Base-by-base conservation (phyloP, 106 monocot genomes). In the Triglochin maritima region DNA sequence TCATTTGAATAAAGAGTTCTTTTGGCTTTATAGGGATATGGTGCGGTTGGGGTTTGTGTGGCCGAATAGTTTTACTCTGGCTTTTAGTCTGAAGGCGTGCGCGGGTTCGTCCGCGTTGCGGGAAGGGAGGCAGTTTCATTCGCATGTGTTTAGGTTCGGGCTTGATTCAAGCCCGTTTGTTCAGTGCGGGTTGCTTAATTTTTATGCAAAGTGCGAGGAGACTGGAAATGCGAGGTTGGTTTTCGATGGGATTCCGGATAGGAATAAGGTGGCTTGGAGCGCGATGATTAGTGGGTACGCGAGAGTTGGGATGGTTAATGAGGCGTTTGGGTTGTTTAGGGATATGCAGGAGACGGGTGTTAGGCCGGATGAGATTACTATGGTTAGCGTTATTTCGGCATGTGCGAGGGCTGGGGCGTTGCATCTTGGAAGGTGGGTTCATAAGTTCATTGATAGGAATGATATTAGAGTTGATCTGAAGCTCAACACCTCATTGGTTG, bases 331-430 rank as follows among this genome's bases (percentile, higher is more conserved):
- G 2, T 49, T 98, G 76, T 98, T 98, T 63, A 75, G 82, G 69
- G 72, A 86, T 46, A 88, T 92, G 88, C 88, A 92, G 53, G 81
- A 73, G 47, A 73, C 47, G 44, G 83, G 79, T 4, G 69, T 88
- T n/a, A 43, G 12, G 17, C 96, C 91, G 14, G 91, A 91, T 76
- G 91, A 92, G 84, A 84, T 98, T 15, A 92, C 96, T 1, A 91
- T 98, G 91, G 87, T 98, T 47, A 84, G 87, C 51, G 84, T 98
- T 5, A 86, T 98, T n/a, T 86, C 88, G 1, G 96, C 96, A 16
- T 92, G 91, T 49, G 83, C 96, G 4, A 92, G 84, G 64, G 82
- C 84, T 1, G 88, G 91, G 15, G 91, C 91, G 44, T 53, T 98
- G 81, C 84, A 86, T 68, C 72, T 91, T 66, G 96, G 88, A 60